Evolutionary conservation across 768 basidiomycete species (phyloP), one percentile per base, ranked within the genome.

Genomic region (Panaeolus cyanescens): DNA sequence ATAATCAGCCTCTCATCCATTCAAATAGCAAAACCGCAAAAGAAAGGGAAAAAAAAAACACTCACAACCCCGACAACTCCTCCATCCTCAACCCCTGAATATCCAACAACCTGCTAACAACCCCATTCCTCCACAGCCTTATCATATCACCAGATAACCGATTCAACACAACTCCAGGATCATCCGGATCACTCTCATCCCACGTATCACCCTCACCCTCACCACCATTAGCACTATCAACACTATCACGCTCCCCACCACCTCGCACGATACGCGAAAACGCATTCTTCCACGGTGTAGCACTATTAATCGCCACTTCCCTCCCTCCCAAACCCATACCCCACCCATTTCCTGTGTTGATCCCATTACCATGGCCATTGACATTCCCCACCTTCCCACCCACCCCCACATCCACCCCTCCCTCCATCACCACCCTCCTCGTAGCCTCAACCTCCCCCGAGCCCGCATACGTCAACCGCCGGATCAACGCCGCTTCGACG

Each of bases 41-140:
- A 34, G 34, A 32, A 42, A 34, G 15, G 20, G 13, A 10, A 54
- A 50, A 36, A 60, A 50, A 32, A 61, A 50, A 8, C 7, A 80
- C 89, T 69, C 65, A 92, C 91, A 90, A 92, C 39, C 88, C 89
- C 39, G 87, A 85, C 70, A 85, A 79, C 64, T 92, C 89, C 67
- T 91, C 85, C 31, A 89, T 72, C 13, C 85, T 75, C 60, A 90
- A 71, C 59, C 83, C 84, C 67, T 85, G 82, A 54, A 70, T 73
- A 5, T 77, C 77, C 64, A 91, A 74, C 40, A 91, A 68, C 37
- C 75, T 70, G 63, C 77, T 80, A 31, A 90, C 77, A 17, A 77
- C 76, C 4, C 82, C 75, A 64, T 89, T 83, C n/a, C 72, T 75
- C 90, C 90, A 91, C 8, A 92, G 77, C 40, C 72, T 71, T 22